Conservation (phyloP, 768 basidiomycete species). For the Rhodotorula toruloides region DNA sequence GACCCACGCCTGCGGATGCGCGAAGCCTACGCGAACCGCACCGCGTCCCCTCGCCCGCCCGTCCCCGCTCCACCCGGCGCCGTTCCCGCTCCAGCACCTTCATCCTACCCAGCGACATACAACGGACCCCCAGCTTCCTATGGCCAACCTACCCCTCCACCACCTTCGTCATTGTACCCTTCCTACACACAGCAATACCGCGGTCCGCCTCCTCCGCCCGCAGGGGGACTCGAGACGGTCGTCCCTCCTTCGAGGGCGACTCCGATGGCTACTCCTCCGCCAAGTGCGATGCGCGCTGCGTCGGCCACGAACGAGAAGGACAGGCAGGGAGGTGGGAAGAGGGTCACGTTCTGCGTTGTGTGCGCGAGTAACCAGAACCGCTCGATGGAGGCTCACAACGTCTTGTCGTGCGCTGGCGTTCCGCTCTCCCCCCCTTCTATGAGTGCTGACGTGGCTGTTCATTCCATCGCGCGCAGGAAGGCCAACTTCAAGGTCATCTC, state of each 20-base stretch:
- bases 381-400: conserved; percentile 88
- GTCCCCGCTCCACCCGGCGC: neutral
- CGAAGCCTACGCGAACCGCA: conserved; percentile 15
- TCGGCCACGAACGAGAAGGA: neutral
- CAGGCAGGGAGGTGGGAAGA: neutral
- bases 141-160: neutral
- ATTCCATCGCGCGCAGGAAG: conserved; percentile 56
- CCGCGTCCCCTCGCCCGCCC: neutral
- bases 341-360: conserved; percentile 79
- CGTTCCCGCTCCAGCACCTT: neutral
- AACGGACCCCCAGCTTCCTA: neutral
- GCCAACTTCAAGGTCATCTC: conserved; percentile 88
- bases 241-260: conserved; percentile 1
- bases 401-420: conserved; percentile 63
- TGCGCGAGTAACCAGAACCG: conserved; percentile 77
- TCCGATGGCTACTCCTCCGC: conserved; percentile 18
- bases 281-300: neutral
- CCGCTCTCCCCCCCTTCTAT: neutral
- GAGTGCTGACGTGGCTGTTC: neutral
- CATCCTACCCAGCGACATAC: neutral
- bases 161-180: neutral
- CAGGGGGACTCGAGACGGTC: neutral
- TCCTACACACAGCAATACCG: neutral
- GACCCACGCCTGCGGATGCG: conserved; percentile 21
- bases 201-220: neutral